A percentile compares a stretch with the other conserved stretches of the same genome.
phyloP scores from a whole-genome alignment of 495 filamentous ascomycete species.

The Aspergillus asperescens region DNA sequence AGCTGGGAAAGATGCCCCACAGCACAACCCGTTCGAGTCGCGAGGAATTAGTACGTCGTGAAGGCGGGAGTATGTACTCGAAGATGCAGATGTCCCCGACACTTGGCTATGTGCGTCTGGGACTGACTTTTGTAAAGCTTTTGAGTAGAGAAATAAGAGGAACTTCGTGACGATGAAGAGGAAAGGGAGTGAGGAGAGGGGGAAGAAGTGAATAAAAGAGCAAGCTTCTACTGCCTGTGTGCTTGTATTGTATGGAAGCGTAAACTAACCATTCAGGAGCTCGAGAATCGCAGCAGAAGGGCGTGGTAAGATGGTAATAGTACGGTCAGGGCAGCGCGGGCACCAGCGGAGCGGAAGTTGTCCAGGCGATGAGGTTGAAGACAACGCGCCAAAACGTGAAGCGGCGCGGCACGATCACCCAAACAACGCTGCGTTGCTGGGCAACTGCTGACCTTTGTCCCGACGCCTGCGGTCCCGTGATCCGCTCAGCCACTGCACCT shows the following conservation, averaged over 20 bases:
- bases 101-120: slow-evolving; percentile 14
- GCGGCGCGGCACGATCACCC: slow-evolving; percentile 17
- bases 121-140: neutral
- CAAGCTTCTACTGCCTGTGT: neutral
- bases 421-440: slow-evolving; percentile 18
- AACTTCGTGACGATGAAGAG: slow-evolving; percentile 1
- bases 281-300: neutral
- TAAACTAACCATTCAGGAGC: neutral
- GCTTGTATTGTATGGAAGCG: neutral
- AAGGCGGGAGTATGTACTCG: slow-evolving; percentile 10
- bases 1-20: slow-evolving; percentile 40
- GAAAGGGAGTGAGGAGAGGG: slow-evolving; percentile 1
- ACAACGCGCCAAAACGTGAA: slow-evolving; percentile 19
- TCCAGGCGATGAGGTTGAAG: slow-evolving; percentile 12
- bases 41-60: slow-evolving; percentile 27
- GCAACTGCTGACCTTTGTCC: slow-evolving; percentile 12
- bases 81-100: slow-evolving; percentile 4
- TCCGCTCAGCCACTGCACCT: slow-evolving; percentile 6
- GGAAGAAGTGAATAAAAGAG: slow-evolving; percentile 6
- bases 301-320: slow-evolving; percentile 13
- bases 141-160: neutral
- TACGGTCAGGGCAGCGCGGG: slow-evolving; percentile 19
- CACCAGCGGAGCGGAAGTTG: slow-evolving; percentile 10
- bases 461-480: slow-evolving; percentile 10
- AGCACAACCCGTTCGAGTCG: slow-evolving; percentile 31